Base-by-base conservation (phyloP, 345 rosid species). In the Rubroshorea leprosula region DNA sequence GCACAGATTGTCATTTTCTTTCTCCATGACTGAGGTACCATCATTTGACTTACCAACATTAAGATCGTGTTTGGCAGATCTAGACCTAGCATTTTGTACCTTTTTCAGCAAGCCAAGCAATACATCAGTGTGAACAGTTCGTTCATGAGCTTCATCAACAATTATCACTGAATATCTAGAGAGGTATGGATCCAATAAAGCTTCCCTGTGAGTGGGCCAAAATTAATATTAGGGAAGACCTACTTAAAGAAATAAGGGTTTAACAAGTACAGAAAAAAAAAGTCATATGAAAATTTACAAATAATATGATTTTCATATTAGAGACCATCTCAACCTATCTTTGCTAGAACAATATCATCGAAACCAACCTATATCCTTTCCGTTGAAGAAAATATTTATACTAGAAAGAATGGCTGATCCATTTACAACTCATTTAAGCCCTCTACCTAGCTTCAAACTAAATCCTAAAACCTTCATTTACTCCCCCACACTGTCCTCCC, bases 131-230 rank as follows among this genome's bases (percentile, higher is more conserved):
- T 84, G 89, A 58, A 92, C 83, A 65, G 91, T 84, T 78, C 98
- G 89, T 69, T 92, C 96, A 57, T 92, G 98, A 57, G 96, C 98
- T 80, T 89, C 97, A 76, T 92, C 98, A 23, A 89, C 81, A 62
- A 89, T 74, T 31, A 92, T 81, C 39, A 83, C 89, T 0, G 97
- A 84, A 63, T 92, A 92, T 70, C 82, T 82, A 39, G 93, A 84
- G 48, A 92, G 85, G 70, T 67, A 74, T 0, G 96, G 98, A 75
- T 92, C 98, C 78, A 89, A 48, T 61, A 92, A 62, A 23, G 94
- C 87, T 70, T 92, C 98, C 78, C 97, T 89, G 78, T 50, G 70
- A 64, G 61, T 13, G 2, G 5, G 51, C 23, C n/a, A 57, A 65
- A 52, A 31, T 24, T 50, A 5, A 18, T 24, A 68, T 64, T 64